Evolutionary conservation across 305 asterid species (phyloP), one percentile per base, ranked within the genome.

Genomic region (Solanum hybrid): DNA sequence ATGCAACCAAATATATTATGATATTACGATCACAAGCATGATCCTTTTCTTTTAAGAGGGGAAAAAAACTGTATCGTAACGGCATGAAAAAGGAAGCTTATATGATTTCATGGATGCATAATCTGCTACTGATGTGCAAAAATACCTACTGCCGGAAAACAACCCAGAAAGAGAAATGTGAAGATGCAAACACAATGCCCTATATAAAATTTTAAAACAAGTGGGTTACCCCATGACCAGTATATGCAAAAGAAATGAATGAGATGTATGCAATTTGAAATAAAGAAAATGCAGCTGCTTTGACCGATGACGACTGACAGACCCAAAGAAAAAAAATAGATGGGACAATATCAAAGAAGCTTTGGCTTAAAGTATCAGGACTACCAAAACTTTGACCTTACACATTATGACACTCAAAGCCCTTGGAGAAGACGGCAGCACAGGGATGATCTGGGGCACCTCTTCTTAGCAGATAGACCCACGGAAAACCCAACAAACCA

Each of bases 261-360:
- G 94, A 90, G 89, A 92, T 34, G 91, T 90, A 93, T 90, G 95
- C 95, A 91, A 92, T 86, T 90, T 87, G 88, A 91, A 91, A 92
- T 88, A 89, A 88, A 89, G 84, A 79, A 76, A 90, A 90, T 80
- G 89, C 51, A 88, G 88, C 91, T 81, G 93, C 93, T 90, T 92
- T 89, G 92, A 93, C 94, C 90, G 82, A 93, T 95, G 96, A 93
- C 90, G 92, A 90, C 88, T 76, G 94, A 93, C 92, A 89, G 90
- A 95, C 93, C 91, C 90, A 69, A 91, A 88, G 91, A 75, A 75
- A 81, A 56, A 90, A 77, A 85, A 82, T 26, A 88, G 31, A 89
- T 66, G 88, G 87, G 88, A 89, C 72, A 78, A 84, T 88, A 91
- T 89, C 89, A 73, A 91, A 24, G 66, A 92, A 84, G 75, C 76